phyloP scores from a whole-genome alignment of 495 filamentous ascomycete genomes.

The Neurospora sp. region DNA sequence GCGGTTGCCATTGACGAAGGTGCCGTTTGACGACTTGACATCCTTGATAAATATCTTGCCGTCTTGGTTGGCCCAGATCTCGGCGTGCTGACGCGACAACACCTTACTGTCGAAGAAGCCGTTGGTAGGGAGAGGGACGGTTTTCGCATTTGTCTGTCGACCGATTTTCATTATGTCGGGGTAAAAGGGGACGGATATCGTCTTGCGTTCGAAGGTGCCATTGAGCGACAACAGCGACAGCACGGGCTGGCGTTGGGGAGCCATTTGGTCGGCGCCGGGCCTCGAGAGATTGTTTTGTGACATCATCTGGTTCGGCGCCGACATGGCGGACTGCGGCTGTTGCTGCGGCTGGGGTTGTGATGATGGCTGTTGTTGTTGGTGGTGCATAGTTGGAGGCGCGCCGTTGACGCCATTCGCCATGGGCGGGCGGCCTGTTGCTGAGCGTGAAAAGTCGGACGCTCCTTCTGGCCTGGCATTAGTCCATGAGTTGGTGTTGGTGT shows the following conservation, averaged over 20 bases:
- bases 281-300: constrained; percentile 34
- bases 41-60: constrained; percentile 95
- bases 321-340: constrained; percentile 60
- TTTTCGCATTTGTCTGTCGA: constrained; percentile 94
- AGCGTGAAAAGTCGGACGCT: constrained; percentile 35
- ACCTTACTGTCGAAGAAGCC: constrained; percentile 98
- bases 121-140: constrained; percentile 76
- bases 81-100: constrained; percentile 88
- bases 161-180: constrained; percentile 88
- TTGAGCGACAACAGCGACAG: constrained; percentile 80
- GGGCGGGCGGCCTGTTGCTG: constrained; percentile 31
- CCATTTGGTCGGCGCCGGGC: constrained; percentile 40
- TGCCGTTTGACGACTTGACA: constrained; percentile 96
- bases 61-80: constrained; percentile 82
- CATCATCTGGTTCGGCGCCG: constrained; percentile 32
- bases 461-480: constrained; percentile 39
- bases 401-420: constrained; percentile 47
- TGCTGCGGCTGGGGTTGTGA: constrained; percentile 36
- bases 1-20: constrained; percentile 89
- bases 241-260: constrained; percentile 56
- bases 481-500: constrained; percentile 42
- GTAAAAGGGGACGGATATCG: constrained; percentile 79
- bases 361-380: background rate
- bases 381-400: constrained; percentile 39
- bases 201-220: constrained; percentile 92